Conservation (phyloP, 495 filamentous ascomycete genomes). For the Parachaetomium inaequale region DNA sequence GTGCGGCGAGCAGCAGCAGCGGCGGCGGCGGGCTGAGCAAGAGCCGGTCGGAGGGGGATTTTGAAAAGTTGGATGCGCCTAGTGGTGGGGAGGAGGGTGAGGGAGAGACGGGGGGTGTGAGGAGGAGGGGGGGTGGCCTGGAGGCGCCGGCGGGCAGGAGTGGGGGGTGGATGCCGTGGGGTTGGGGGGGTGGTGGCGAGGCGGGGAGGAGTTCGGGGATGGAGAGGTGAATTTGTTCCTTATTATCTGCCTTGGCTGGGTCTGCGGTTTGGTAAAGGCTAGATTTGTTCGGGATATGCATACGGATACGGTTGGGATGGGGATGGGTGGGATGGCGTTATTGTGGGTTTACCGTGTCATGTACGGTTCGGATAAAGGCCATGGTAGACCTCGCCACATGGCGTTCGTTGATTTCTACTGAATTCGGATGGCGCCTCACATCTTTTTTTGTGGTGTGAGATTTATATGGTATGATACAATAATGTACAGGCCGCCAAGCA, state of each 20-base stretch:
- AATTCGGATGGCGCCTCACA: too few species aligned
- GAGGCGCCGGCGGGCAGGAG: conserved; percentile 14
- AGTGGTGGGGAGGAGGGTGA: conserved; percentile 55
- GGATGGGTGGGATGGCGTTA: neutral
- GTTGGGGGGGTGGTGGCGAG: conserved; percentile 42
- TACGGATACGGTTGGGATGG: neutral
- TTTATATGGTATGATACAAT: neutral
- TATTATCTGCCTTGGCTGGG: neutral
- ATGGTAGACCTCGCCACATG: conserved; percentile 9
- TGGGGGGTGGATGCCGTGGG: conserved; percentile 60
- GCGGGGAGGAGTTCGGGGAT: conserved; percentile 31
- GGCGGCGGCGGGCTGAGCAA: conserved; percentile 53
- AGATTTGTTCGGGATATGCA: conserved; percentile 3
- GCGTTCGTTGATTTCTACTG: neutral
- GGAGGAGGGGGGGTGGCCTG: neutral
- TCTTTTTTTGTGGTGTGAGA: neutral
- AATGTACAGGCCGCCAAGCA: neutral
- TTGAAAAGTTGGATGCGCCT: conserved; percentile 77
- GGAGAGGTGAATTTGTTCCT: conserved; percentile 23
- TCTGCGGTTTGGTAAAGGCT: neutral
- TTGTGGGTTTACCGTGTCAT: neutral
- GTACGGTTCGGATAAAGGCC: neutral
- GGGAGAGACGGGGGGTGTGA: conserved; percentile 17
- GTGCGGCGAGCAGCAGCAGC: conserved; percentile 45
- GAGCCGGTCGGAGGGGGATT: conserved; percentile 72